phyloP scores from a whole-genome alignment of 2,329 filamentous ascomycete genomes.

The Eurotiales sp. region DNA sequence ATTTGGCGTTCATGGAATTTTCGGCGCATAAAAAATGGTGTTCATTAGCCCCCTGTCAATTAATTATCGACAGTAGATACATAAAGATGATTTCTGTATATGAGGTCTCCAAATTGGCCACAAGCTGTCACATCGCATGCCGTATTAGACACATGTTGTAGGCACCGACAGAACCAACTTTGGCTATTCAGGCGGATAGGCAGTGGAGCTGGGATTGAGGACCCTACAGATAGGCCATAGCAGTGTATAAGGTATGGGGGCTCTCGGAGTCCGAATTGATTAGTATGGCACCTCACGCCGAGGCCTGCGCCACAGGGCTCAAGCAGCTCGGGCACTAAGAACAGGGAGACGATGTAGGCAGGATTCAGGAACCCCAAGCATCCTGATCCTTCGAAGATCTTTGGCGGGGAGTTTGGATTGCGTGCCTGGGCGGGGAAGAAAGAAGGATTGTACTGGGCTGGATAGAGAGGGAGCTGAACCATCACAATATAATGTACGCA shows the following conservation, averaged over 20 bases:
- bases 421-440: neutral
- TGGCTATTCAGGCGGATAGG: too few relatives aligned
- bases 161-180: too few relatives aligned
- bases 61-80: too few relatives aligned
- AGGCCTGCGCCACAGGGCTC: neutral
- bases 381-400: neutral
- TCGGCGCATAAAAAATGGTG: too few relatives aligned
- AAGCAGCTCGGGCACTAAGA: constrained; percentile 8
- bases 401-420: too few relatives aligned
- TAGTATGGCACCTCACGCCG: constrained; percentile 1
- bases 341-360: neutral
- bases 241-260: neutral
- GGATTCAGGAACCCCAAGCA: neutral
- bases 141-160: neutral
- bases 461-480: too few relatives aligned
- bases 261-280: constrained; percentile 12
- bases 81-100: neutral
- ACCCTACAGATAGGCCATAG: constrained; percentile 7
- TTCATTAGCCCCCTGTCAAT: too few relatives aligned
- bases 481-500: too few relatives aligned
- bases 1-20: too few relatives aligned
- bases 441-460: too few relatives aligned
- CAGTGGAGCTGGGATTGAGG: neutral
- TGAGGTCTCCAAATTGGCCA: too few relatives aligned
- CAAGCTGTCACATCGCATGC: too few relatives aligned